Base-by-base conservation (phyloP, 1,284 basidiomycete species). In the Apiotrichum porosum region DNA sequence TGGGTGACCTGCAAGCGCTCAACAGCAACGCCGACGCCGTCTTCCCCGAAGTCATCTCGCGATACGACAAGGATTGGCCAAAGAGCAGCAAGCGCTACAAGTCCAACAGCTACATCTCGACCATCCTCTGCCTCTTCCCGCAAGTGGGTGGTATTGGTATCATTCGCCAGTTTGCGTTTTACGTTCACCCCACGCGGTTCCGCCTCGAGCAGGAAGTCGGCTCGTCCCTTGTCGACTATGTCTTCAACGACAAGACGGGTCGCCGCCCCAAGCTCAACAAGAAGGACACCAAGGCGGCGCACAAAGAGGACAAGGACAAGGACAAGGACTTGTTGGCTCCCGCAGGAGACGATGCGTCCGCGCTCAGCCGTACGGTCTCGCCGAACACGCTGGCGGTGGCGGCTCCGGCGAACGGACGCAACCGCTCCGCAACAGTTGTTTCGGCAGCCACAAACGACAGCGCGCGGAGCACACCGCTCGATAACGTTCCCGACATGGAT, bases 71-170 rank as follows among this genome's bases (percentile, higher is more conserved):
- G 41, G 39, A 42, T 36, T 28, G 26, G 26, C 12, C 26, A 12
- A 51, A 45, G 42, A 53, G 75, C 84, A 51, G 74, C 79, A 49
- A 85, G 83, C 62, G 42, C 19, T 36, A 40, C 30, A 48, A 49
- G 21, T 38, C 54, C 10, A 40, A 39, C 22, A 44, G 42, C 36
- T 51, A 48, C 13, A 26, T 57, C n/a, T 60, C 61, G 3, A 56
- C 54, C 22, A 51, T 35, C 30, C 91, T 88, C 88, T 82, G 80
- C 4, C 80, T 87, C 18, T 76, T 90, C n/a, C 82, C 89, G 0
- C 87, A 92, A 3, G 90, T 97, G 4, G 94, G 91, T 21, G 94
- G 93, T 10, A 97, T 98, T 58, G 81, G 85, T 9, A 91, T 97
- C 56, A 85, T 93, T 64, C 85, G 91, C 69, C 78, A 81, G 24